These are phyloP conservation scores for Cubamyces sp. DNA, from an alignment of 768 basidiomycete species.

Conservation along the genomic window DNA sequence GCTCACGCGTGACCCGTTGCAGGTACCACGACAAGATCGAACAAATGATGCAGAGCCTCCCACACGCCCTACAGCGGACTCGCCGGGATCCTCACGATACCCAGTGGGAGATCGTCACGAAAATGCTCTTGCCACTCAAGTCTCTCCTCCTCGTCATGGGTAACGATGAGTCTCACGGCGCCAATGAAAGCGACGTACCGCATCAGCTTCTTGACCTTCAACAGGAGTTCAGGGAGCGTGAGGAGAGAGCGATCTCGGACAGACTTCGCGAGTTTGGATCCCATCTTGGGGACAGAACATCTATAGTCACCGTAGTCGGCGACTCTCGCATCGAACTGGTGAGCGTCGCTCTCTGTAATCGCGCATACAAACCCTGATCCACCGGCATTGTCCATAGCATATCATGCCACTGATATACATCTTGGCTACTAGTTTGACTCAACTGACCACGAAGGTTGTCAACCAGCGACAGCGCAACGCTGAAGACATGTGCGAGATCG, in stretches of 20 bases:
- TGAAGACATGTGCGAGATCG: background rate
- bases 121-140: background rate
- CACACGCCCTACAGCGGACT: background rate
- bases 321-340: slow-evolving; percentile 17
- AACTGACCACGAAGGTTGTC: too few species aligned
- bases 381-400: background rate
- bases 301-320: background rate
- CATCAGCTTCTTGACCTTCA: slow-evolving; percentile 13
- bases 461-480: background rate
- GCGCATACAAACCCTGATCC: too few species aligned
- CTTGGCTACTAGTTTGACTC: too few species aligned
- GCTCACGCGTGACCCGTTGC: background rate
- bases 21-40: slow-evolving; percentile 12
- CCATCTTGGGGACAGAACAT: background rate
- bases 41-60: background rate
- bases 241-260: background rate
- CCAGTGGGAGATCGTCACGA: background rate
- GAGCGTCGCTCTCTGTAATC: background rate
- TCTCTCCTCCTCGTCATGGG: slow-evolving; percentile 9
- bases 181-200: background rate
- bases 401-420: slow-evolving; percentile 16
- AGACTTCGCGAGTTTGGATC: slow-evolving; percentile 1
- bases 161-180: slow-evolving; percentile 1
- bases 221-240: slow-evolving; percentile 1
- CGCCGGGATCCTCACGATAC: background rate